Conservation (phyloP, 2,329 filamentous ascomycete species). For the Passalora sequoiae region DNA sequence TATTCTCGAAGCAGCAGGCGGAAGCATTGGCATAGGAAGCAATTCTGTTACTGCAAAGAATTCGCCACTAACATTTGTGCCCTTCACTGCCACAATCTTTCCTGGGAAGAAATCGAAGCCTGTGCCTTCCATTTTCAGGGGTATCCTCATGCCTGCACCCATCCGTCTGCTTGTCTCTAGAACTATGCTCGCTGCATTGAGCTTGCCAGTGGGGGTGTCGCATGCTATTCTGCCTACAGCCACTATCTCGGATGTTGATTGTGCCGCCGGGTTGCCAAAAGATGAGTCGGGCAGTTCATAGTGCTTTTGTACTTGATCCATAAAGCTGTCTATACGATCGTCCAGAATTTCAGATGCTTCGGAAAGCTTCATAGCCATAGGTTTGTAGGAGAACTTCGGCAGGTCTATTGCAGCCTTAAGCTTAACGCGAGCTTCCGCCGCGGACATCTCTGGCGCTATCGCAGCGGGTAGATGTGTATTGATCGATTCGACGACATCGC, state of each 20-base stretch:
- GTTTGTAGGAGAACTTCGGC: slow-evolving; percentile 86
- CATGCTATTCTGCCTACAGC: slow-evolving; percentile 88
- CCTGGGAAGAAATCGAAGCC: slow-evolving; percentile 86
- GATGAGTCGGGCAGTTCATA: slow-evolving; percentile 70
- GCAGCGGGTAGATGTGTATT: slow-evolving; percentile 68
- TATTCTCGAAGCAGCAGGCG: slow-evolving; percentile 65
- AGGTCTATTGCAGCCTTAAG: slow-evolving; percentile 81
- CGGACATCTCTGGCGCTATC: slow-evolving; percentile 44
- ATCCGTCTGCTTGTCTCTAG: slow-evolving; percentile 81
- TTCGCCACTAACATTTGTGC: slow-evolving; percentile 79
- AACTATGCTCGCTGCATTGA: slow-evolving; percentile 79
- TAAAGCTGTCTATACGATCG: slow-evolving; percentile 89
- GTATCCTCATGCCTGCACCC: slow-evolving; percentile 76
- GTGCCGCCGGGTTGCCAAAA: slow-evolving; percentile 80
- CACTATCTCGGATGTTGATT: slow-evolving; percentile 80
- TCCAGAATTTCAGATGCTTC: slow-evolving; percentile 91
- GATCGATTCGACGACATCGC: slow-evolving; percentile 76
- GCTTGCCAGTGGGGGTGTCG: slow-evolving; percentile 76
- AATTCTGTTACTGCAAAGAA: slow-evolving; percentile 77
- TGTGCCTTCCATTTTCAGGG: slow-evolving; percentile 68
- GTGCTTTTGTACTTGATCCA: slow-evolving; percentile 65
- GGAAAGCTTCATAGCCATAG: slow-evolving; percentile 88
- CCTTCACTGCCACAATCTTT: slow-evolving; percentile 81
- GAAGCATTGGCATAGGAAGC: slow-evolving; percentile 67
- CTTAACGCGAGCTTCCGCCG: slow-evolving; percentile 71